Conservation (phyloP, 768 basidiomycete species). For the Pulveroboletus frians region DNA sequence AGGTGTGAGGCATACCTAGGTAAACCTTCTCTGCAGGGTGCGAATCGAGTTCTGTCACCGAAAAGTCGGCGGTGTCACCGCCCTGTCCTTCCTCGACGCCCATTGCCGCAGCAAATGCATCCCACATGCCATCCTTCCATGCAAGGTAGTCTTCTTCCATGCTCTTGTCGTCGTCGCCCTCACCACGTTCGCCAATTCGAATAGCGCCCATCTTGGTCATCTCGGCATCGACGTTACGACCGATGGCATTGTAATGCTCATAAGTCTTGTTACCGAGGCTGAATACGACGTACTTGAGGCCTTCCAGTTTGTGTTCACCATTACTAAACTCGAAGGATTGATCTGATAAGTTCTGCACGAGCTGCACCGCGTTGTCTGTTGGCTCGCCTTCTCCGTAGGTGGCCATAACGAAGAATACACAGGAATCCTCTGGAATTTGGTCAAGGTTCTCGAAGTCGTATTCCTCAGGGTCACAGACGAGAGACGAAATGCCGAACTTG, state of each 20-base stretch:
- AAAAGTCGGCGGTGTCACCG: slow-evolving; percentile 91
- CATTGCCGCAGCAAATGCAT: slow-evolving; percentile 74
- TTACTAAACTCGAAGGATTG: slow-evolving; percentile 83
- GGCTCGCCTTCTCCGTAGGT: slow-evolving; percentile 99
- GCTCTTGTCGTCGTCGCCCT: slow-evolving; percentile 98
- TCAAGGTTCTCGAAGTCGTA: slow-evolving; percentile 98
- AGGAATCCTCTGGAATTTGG: slow-evolving; percentile 78
- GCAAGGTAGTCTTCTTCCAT: slow-evolving; percentile 99
- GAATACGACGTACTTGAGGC: slow-evolving; percentile 93
- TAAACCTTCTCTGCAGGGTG: slow-evolving; percentile 87
- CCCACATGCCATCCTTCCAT: slow-evolving; percentile 99
- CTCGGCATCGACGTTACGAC: slow-evolving; percentile 67
- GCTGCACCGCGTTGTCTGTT: slow-evolving; percentile 93
- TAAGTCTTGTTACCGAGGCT: slow-evolving; percentile 91
- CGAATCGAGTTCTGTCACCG: slow-evolving; percentile 74
- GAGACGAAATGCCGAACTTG: slow-evolving; percentile 90
- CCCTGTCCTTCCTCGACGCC: slow-evolving; percentile 94
- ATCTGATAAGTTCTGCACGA: slow-evolving; percentile 90
- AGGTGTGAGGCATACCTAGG: slow-evolving; percentile 55
- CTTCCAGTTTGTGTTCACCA: slow-evolving; percentile 67
- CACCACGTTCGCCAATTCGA: slow-evolving; percentile 85
- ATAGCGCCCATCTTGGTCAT: slow-evolving; percentile 75
- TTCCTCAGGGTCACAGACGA: slow-evolving; percentile 98
- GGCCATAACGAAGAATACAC: slow-evolving; percentile 93
- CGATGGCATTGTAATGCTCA: slow-evolving; percentile 94